Percentiles rank a stretch among this genome's conserved stretches.
Evolutionary conservation across 2,329 filamentous ascomycete genomes (phyloP).

Genomic region (Alternaria sp.): DNA sequence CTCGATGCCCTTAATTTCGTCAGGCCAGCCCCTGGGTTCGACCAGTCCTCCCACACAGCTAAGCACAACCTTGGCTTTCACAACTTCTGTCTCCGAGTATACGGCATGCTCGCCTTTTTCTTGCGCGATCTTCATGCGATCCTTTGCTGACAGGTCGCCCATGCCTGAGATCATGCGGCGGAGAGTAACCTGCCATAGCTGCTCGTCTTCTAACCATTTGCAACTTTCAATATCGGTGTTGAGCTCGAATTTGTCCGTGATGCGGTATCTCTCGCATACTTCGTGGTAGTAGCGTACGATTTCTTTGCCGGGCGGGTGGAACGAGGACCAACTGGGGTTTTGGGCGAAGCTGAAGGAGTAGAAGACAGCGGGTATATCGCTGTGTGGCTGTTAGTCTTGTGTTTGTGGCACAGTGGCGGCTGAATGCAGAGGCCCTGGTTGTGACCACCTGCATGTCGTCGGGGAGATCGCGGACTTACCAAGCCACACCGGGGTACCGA

Average conservation of each 20-base stretch:
- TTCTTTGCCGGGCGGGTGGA: slow-evolving; percentile 58
- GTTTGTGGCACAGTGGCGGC: background rate
- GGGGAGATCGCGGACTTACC: slow-evolving; percentile 21
- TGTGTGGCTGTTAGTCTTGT: slow-evolving; percentile 20
- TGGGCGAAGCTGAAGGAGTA: slow-evolving; percentile 65
- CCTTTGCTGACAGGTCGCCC: slow-evolving; percentile 60
- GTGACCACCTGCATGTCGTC: background rate
- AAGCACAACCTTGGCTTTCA: slow-evolving; percentile 62
- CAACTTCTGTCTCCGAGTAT: slow-evolving; percentile 58
- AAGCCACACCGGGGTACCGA: slow-evolving; percentile 59
- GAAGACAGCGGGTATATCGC: slow-evolving; percentile 59
- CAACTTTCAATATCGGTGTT: slow-evolving; percentile 63
- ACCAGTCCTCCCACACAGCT: slow-evolving; percentile 63
- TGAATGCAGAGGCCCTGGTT: background rate
- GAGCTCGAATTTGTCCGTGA: slow-evolving; percentile 64
- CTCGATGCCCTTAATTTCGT: slow-evolving; percentile 60
- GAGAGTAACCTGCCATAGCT: slow-evolving; percentile 63
- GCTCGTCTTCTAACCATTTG: slow-evolving; percentile 60
- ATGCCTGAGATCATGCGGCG: slow-evolving; percentile 59
- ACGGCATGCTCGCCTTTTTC: slow-evolving; percentile 56
- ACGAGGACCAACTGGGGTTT: slow-evolving; percentile 59
- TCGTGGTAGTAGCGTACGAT: slow-evolving; percentile 60
- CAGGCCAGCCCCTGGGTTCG: slow-evolving; percentile 60
- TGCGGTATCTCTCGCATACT: slow-evolving; percentile 60
- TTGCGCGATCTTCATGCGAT: slow-evolving; percentile 53